phyloP scores from a whole-genome alignment of 768 basidiomycete genomes.

The Kockovaella imperatae region DNA sequence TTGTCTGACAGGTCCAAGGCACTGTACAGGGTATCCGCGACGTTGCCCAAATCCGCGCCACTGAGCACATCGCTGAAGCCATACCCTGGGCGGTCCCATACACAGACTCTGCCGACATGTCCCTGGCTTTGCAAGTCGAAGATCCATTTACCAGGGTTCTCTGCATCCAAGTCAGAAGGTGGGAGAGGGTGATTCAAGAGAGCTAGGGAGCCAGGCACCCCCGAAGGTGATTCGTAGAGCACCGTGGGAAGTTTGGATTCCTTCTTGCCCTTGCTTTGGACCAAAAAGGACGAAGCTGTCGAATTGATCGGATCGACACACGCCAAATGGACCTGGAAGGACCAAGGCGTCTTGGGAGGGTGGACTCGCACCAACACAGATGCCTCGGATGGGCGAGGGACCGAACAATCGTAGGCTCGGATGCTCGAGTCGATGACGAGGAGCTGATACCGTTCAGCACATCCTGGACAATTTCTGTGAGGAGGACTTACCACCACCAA shows the following conservation, averaged over 20 bases:
- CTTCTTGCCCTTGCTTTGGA: slow-evolving; percentile 5
- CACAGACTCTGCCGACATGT: slow-evolving; percentile 37
- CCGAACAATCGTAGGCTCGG: slow-evolving; percentile 35
- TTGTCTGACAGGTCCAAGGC: slow-evolving; percentile 24
- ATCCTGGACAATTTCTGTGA: not conserved
- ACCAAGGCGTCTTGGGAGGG: slow-evolving; percentile 23
- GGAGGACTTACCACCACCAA: slow-evolving; percentile 32
- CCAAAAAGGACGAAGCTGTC: not conserved
- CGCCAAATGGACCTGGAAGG: slow-evolving; percentile 34
- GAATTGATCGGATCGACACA: slow-evolving; percentile 29
- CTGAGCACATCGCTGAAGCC: slow-evolving; percentile 40
- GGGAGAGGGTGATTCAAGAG: slow-evolving; percentile 29
- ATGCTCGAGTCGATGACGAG: slow-evolving; percentile 40
- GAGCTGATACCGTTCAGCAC: slow-evolving; percentile 17
- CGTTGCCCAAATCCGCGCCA: slow-evolving; percentile 32
- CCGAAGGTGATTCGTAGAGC: slow-evolving; percentile 41
- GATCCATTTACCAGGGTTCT: slow-evolving; percentile 41
- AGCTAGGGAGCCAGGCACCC: slow-evolving; percentile 40
- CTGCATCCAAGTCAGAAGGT: slow-evolving; percentile 16
- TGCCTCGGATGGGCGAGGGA: slow-evolving; percentile 21
- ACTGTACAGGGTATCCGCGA: slow-evolving; percentile 34
- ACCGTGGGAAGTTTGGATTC: slow-evolving; percentile 29
- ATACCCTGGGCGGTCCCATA: slow-evolving; percentile 45
- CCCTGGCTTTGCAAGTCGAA: slow-evolving; percentile 36
- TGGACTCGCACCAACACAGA: slow-evolving; percentile 19